Base-by-base conservation (phyloP, 768 basidiomycete genomes). In the Boletus subcaerulescens region DNA sequence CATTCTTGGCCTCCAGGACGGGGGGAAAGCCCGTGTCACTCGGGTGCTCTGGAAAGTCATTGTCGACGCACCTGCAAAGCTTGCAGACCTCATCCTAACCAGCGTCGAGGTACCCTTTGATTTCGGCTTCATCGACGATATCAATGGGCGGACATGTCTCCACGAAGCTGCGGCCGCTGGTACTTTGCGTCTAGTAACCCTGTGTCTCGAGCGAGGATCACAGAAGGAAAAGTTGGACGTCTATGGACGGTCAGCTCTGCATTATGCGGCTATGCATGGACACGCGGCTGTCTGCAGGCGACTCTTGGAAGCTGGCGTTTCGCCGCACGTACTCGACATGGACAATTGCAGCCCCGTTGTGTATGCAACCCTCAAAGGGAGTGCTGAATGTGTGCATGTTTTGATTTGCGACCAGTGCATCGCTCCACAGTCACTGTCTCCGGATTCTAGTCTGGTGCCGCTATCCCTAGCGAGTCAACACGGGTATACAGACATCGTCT, bases 251-350 rank as follows among this genome's bases (percentile, higher is more conserved):
- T 89, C 91, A 8, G 87, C 95, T 4, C 78, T 99, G 41, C 96
- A 98, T 74, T 99, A 99, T 73, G 93, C 93, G 15, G 89, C 92
- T 20, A 93, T 98, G 86, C 86, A 93, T 65, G 94, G 94, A 1
- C 89, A 95, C 67, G 77, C 84, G 9, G 71, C 69, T 22, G 82
- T 96, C 53, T 93, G 91, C 70, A 81, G 78, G 46, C 84, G 78
- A 61, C 81, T 99, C 35, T 73, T 99, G 56, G 79, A 86, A 56
- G 85, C 83, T 17, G 74, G 79, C 33, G 76, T 89, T 11, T 79
- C 85, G 12, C 80, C 89, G 1, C 80, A 85, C 59, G 77, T 83
- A 17, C 77, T 86, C 42, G 97, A 99, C 73, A 83, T 91, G 75
- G 97, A 98, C 69, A 96, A 95, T 64, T 94, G 90, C 73, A 94